Percentiles rank a stretch among this genome's conserved stretches.
Conservation (phyloP, 2,329 filamentous ascomycete species). For the Fusarium nelsonii region DNA sequence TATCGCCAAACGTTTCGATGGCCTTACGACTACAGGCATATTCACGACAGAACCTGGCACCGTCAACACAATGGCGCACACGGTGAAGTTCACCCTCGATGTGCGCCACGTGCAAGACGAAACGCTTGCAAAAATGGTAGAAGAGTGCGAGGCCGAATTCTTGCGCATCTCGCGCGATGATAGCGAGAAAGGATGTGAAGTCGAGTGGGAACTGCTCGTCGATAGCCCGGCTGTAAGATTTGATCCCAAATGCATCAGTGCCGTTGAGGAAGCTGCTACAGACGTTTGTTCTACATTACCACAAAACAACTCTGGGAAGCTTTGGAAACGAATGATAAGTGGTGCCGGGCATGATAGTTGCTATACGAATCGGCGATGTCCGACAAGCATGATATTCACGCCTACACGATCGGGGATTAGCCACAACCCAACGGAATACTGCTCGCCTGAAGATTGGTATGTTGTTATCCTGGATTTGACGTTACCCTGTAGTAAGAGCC, state of each 20-base stretch:
- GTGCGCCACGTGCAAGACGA: constrained; percentile 11
- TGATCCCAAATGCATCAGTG: constrained; percentile 1
- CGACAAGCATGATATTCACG: constrained; percentile 25
- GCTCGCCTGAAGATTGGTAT: constrained; percentile 17
- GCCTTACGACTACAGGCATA: neutral
- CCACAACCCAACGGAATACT: constrained; percentile 11
- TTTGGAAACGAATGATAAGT: constrained; percentile 15
- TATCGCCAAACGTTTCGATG: constrained; percentile 1
- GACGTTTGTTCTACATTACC: constrained; percentile 5
- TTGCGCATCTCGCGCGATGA: neutral
- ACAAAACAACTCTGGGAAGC: neutral
- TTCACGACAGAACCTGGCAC: constrained; percentile 7
- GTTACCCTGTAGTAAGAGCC: rapidly evolving
- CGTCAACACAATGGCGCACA: constrained; percentile 16
- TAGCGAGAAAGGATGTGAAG: constrained; percentile 11
- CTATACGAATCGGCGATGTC: constrained; percentile 13
- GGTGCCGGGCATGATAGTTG: constrained; percentile 21
- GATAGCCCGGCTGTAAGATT: constrained; percentile 12
- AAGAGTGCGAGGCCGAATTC: neutral
- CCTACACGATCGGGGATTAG: constrained; percentile 16
- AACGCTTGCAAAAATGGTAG: neutral
- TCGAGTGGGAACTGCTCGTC: neutral
- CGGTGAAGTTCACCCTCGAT: neutral
- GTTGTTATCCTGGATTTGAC: rapidly evolving
- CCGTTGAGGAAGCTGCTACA: constrained; percentile 6